These are phyloP conservation scores for Arxiozyma slooffiae DNA, from an alignment of 1,139 yeast species.

Conservation along the genomic window DNA sequence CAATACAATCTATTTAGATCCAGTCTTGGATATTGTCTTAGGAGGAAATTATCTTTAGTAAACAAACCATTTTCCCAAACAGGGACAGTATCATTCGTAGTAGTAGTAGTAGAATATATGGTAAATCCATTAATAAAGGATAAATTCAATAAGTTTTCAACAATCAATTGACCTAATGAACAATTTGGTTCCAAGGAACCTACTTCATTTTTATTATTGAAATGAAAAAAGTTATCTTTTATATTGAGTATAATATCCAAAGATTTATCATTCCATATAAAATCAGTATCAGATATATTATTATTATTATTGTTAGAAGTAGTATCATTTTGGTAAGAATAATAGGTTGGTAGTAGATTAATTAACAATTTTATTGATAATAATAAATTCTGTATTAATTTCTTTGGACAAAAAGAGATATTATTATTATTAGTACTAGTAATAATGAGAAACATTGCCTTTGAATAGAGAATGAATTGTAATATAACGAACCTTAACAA, in stretches of 20 bases:
- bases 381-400: conserved; percentile 27
- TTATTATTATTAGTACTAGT: background rate
- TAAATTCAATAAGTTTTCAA: conserved; percentile 41
- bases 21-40: conserved; percentile 36
- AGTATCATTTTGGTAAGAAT: conserved; percentile 19
- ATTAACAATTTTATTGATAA: conserved; percentile 61
- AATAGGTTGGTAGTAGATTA: conserved; percentile 56
- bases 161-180: conserved; percentile 44
- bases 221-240: background rate
- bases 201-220: background rate
- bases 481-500: conserved; percentile 37
- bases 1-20: conserved; percentile 64
- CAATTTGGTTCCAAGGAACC: background rate
- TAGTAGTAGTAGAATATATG: conserved; percentile 7
- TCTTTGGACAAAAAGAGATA: background rate
- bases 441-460: background rate
- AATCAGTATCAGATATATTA: background rate
- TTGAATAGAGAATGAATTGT: background rate
- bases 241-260: background rate
- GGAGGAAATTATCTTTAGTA: conserved; percentile 17
- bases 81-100: conserved; percentile 8
- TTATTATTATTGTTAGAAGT: background rate
- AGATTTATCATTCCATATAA: background rate
- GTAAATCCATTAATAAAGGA: conserved; percentile 41
- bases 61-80: conserved; percentile 23